Evolutionary conservation across 495 filamentous ascomycete genomes (phyloP), one percentile per base, ranked within the genome.

Genomic region (Geoglossum glabrum): DNA sequence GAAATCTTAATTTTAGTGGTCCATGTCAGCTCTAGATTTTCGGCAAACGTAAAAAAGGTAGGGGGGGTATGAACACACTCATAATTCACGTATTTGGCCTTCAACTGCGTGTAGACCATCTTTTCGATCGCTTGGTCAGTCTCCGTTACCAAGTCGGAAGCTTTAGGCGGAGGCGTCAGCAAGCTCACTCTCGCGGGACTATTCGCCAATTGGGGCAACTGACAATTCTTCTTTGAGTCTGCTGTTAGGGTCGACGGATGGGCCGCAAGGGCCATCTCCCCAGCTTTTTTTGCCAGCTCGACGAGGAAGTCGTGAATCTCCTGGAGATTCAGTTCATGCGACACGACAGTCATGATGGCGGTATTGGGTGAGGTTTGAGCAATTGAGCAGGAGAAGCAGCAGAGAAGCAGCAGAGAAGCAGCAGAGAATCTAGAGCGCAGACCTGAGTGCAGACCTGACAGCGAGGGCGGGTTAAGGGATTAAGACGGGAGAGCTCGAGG

Each of bases 221-320:
- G 68, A 92, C 87, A 90, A 66, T 95, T 95, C 72, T 90, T 82
- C 69, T 95, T 96, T 8, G 80, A 81, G 26, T 79, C 85, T 17
- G 78, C 74, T 33, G 70, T 74, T 30, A 75, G 72, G 40, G 76
- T 75, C 30, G 73, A 76, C 0, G 87, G 87, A 55, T 84, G 79
- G 56, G 89, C 89, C 56, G 76, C 73, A 47, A 79, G 74, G 64
- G 95, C 94, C 76, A 86, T 93, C 21, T 79, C 73, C 31, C 90
- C 90, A 33, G 90, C 90, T 64, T 83, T 76, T 55, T 76, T 70
- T 64, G 90, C 90, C 49, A 96, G 67, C 55, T 72, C 68, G 60
- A 93, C 71, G 38, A 96, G 76, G 36, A 79, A 78, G 65, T 93
- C 85, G 62, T 87, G 87, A 58, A 96, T 84, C 27, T 87, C 79